Base-by-base conservation (phyloP, 108 stramenopile genomes). In the Discostella stelligeroides region DNA sequence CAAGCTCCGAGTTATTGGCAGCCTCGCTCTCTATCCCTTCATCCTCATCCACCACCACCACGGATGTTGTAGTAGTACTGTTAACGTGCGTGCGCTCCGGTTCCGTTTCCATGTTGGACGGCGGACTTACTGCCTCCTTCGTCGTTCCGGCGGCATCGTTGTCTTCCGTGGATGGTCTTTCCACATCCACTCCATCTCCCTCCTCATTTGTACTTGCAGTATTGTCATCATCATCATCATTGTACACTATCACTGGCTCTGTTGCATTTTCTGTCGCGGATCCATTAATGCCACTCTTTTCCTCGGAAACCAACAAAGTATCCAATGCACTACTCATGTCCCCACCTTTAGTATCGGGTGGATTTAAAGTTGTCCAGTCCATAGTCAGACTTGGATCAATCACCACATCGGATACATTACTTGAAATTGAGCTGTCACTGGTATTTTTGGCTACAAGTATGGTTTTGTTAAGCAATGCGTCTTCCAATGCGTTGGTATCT, bases 311-410 rank as follows among this genome's bases (percentile, higher is more conserved):
- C n/a, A n/a, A n/a, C n/a, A n/a, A n/a, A n/a, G n/a, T n/a, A n/a
- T n/a, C 48, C 17, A 23, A 18, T 17, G 0, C 48, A 17, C 21
- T 20, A 29, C 14, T 30, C 18, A 50, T 13, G 43, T 65, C 50
- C 27, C 30, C 20, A 18, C 50, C 72, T 46, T 11, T 53, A 15
- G 17, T 29, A 5, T 21, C 65, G 45, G 61, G 43, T n/a, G 63
- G 14, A 69, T 78, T 70, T 45, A 50, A 58, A 28, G 58, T 62
- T 18, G 69, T 78, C 49, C 70, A 61, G 66, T 78, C 76, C 76
- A 78, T 78, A 24, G 76, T 78, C 25, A 78, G 20, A 0, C 42
- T 53, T 12, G 76, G 76, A 49, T 78, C 76, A 60, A 78, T 63
- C 5, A 37, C 47, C 18, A 59, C 51, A 54, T 45, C 41, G 25